Percentiles rank a stretch among this genome's conserved stretches.
Evolutionary conservation across 1,284 basidiomycete genomes (phyloP).

Genomic region (Schizopora paradoxa): DNA sequence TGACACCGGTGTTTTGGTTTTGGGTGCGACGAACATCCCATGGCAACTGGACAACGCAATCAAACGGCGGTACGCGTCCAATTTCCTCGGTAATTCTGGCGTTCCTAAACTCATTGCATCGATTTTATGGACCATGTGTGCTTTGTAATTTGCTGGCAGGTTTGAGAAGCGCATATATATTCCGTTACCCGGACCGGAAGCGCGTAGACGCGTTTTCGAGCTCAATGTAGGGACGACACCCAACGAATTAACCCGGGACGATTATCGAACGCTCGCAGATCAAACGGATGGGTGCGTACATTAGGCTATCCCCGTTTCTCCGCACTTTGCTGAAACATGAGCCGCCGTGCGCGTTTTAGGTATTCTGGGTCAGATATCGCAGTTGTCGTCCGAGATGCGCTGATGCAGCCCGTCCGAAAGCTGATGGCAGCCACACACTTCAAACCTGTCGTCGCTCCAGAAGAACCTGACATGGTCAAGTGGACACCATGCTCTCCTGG

Average conservation of each 20-base stretch:
- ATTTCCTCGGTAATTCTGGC: background rate
- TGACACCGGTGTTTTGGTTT: conserved; percentile 93
- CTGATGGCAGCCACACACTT: conserved; percentile 96
- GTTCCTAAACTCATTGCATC: conserved; percentile 2
- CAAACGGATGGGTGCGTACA: conserved; percentile 75
- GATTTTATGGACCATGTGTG: background rate
- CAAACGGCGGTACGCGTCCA: conserved; percentile 77
- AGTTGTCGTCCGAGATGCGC: conserved; percentile 91
- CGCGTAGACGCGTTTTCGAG: conserved; percentile 94
- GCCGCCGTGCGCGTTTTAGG: conserved; percentile 28
- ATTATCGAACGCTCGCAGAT: conserved; percentile 80
- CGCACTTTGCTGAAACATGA: conserved; percentile 3
- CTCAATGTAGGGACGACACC: conserved; percentile 94
- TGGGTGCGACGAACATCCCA: conserved; percentile 98
- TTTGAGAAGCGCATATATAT: conserved; percentile 99
- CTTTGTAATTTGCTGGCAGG: conserved; percentile 32
- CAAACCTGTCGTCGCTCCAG: conserved; percentile 49
- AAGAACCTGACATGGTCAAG: conserved; percentile 38
- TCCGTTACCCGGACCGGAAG: conserved; percentile 90
- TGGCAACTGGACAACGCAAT: conserved; percentile 98
- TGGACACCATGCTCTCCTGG: conserved; percentile 96
- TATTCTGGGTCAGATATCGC: conserved; percentile 97
- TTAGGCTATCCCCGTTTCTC: background rate
- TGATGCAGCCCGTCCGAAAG: conserved; percentile 99
- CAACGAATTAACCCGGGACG: conserved; percentile 73